Conservation (phyloP, 1,139 yeast species). For the Blastobotrys persicus region DNA sequence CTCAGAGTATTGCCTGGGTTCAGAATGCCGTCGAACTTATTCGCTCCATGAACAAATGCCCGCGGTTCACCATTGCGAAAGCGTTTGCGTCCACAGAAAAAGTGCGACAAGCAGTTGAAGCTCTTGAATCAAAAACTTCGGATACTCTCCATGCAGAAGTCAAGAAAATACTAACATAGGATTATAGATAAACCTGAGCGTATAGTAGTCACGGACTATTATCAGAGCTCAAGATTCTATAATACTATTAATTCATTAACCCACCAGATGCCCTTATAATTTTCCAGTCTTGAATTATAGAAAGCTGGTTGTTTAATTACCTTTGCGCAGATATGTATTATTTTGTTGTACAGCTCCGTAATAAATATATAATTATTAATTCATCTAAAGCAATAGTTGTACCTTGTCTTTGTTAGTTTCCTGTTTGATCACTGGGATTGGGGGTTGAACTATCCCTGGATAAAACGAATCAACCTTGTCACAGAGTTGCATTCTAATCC, state of each 20-base stretch:
- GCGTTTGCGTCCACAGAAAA: conserved; percentile 15
- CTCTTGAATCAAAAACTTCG: not conserved
- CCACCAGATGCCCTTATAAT: too few species aligned
- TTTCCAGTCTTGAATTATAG: too few species aligned
- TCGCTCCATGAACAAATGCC: conserved; percentile 16
- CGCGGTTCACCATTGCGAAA: conserved; percentile 21
- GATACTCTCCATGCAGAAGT: not conserved
- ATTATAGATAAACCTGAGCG: too few species aligned
- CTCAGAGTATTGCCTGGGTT: not conserved
- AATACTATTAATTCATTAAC: too few species aligned
- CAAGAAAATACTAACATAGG: not conserved
- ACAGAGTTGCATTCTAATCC: conserved; percentile 12
- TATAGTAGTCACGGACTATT: too few species aligned
- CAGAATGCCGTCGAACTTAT: conserved; percentile 12
- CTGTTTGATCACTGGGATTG: conserved; percentile 10
- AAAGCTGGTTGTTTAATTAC: too few species aligned
- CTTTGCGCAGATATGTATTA: too few species aligned
- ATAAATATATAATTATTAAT: too few species aligned
- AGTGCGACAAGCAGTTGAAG: conserved; percentile 1
- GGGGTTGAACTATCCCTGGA: conserved; percentile 27
- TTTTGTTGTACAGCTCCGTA: too few species aligned
- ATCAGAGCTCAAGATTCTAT: too few species aligned
- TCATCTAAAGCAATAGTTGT: not conserved
- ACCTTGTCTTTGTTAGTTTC: not conserved
- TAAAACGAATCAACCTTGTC: conserved; percentile 15